Base-by-base conservation (phyloP, 2,329 filamentous ascomycete species). In the Davidsoniella neocaledoniae region DNA sequence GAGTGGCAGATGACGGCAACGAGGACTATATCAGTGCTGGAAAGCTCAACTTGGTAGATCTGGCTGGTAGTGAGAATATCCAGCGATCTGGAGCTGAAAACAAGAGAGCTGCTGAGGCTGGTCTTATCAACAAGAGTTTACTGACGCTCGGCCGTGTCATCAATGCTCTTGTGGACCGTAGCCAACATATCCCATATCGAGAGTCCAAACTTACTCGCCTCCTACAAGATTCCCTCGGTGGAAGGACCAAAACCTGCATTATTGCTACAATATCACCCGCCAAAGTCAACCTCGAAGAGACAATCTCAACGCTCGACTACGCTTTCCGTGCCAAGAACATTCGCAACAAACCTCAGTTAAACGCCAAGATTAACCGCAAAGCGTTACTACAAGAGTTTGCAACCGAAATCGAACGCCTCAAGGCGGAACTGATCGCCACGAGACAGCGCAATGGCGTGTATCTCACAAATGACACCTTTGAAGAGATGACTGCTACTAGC, bases 261-360 rank as follows among this genome's bases (percentile, higher is more conserved):
- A 96, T 98, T 59, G 91, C 91, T 5, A 98, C 91, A 0, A 76
- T 98, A 39, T 96, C 91, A 2, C 88, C 91, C 1, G 86, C 88
- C 6, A 93, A 91, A 64, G 88, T 82, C 64, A 98, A 96, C 58
- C 71, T 98, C 1, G 91, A 98, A 60, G 91, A 98, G 64, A 98
- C 93, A 0, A 96, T 98, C 53, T 96, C 91, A 0, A 98, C 93
- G 0, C 73, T 98, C 1, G 91, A 98, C 63, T 98, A 98, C 61
- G 93, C 91, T 9, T 96, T 96, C 66, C 78, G 91, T 43, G 91
- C 91, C 14, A 98, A 98, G 70, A 96, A 98, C 57, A 98, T 98
- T 59, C 83, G 86, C 46, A 98, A 98, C 65, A 95, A 95, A 65
- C 93, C 91, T 0, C 91, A 98, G 60, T 74, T 94, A 58, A 98